Base-by-base conservation (phyloP, 352 stramenopile species). In the Pythium oligandrum region DNA sequence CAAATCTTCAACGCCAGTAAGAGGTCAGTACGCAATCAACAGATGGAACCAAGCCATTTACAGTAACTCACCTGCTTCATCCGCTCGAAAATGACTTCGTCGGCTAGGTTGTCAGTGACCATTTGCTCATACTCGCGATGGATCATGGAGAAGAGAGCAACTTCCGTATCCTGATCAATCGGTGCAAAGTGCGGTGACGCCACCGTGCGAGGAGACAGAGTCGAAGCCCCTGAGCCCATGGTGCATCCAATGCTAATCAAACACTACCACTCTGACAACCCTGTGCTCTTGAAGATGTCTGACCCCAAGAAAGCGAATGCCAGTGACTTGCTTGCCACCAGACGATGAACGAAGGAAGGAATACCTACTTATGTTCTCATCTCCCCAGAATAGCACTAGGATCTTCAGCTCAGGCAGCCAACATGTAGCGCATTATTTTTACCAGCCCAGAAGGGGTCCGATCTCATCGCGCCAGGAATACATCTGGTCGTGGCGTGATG, bases 81-180 rank as follows among this genome's bases (percentile, higher is more conserved):
- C 31, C 72, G 75, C 53, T 90, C 77, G 49, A 90, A 90, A 48
- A 90, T 70, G 40, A 87, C 61, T 60, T 90, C 77, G 42, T 88
- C 77, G 7, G 61, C 63, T 5, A 90, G 62, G 1, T 81, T 51
- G 10, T 83, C 71, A 0, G 56, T 48, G n/a, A 45, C 50, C 71
- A 90, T 86, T 48, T 84, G 73, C 33, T 80, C 58, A 57, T 88
- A 90, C 52, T 90, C 79, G 40, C 63, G 66, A 37, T 78, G 63
- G 45, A 88, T 78, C 38, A 72, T 64, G 4, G 58, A 64, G 50
- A 90, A 90, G 48, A 86, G 63, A 10, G 63, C 71, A 33, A 86
- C 63, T 36, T 72, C 59, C 7, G 56, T 64, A 26, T 66, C 59
- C 9, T 55, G 30, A 40, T 64, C 57, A 4, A 64, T 44, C 31